Evolutionary conservation across 1,139 yeast species (phyloP), one percentile per base, ranked within the genome.

Genomic region (Pichia sp.): DNA sequence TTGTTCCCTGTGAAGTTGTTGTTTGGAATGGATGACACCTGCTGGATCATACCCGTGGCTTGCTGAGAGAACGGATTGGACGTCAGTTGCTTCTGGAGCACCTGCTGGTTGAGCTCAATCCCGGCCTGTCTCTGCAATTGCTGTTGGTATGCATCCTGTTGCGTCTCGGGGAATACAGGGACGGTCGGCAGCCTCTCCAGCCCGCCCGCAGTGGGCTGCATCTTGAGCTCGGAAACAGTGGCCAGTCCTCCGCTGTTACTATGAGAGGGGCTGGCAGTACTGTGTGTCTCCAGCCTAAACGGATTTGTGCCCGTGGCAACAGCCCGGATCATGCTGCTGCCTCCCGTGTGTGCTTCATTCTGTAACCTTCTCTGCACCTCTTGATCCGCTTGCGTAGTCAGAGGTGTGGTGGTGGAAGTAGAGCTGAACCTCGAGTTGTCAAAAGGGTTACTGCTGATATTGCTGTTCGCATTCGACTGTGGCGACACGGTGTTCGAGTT

Each of bases 161-260:
- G 81, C 8, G 88, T 84, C 60, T 81, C 81, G 0, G 88, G 88
- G 63, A 84, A 84, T 1, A 84, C 86, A 3, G 89, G 78, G 3
- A 80, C 68, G 0, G 89, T 84, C 3, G 84, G 84, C 44, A 83
- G 62, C 53, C 73, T 73, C 65, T 84, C 90, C 56, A 82, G 74
- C 0, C 90, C 90, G 5, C 89, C 90, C 24, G 87, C 85, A 2
- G 89, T 84, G 3, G 79, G 75, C 62, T 81, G 85, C 12, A 76
- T 73, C 57, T 73, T 71, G 52, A 80, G 41, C 20, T 53, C 54
- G 6, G 44, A 6, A 31, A 48, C 53, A 4, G 33, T 27, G 31
- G 24, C 2, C 43, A 46, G 42, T 8, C n/a, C n/a, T 31, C 34
- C 36, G 29, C 9, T 46, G 16, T 14, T 36, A 24, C 24, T 24